A percentile compares a stretch with the other conserved stretches of the same genome.
These are phyloP conservation scores for Fistulifera pelliculosa DNA, from an alignment of 108 stramenopile genomes.

Conservation along the genomic window DNA sequence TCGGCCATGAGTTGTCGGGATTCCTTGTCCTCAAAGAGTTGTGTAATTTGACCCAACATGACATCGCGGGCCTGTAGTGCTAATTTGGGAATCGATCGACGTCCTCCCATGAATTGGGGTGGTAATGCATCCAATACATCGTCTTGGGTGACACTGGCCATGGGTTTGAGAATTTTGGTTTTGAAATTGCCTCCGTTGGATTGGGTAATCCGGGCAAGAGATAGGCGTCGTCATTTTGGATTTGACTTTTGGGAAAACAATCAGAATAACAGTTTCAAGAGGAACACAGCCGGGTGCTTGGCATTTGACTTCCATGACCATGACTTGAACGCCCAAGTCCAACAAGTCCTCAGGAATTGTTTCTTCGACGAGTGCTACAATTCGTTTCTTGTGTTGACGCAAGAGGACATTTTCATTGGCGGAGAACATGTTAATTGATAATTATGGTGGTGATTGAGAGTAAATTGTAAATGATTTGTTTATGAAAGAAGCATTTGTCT, in stretches of 20 bases:
- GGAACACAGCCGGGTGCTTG: conserved; percentile 82
- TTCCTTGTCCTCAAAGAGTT: conserved; percentile 54
- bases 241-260: conserved; percentile 62
- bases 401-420: conserved; percentile 83
- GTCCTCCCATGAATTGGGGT: conserved; percentile 66
- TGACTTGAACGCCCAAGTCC: conserved; percentile 67
- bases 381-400: conserved; percentile 73
- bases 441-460: not conserved
- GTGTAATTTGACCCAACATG: conserved; percentile 73
- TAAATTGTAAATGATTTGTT: too few relatives aligned
- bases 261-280: conserved; percentile 72
- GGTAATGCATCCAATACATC: conserved; percentile 81
- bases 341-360: conserved; percentile 68
- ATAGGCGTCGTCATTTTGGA: not conserved
- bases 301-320: conserved; percentile 87
- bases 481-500: too few relatives aligned
- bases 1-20: conserved; percentile 45
- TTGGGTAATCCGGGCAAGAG: conserved; percentile 4
- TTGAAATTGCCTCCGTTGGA: conserved; percentile 56
- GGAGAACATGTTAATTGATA: conserved; percentile 57
- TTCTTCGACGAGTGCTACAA: conserved; percentile 61
- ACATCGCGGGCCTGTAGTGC: conserved; percentile 67
- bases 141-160: conserved; percentile 68
- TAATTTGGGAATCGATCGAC: conserved; percentile 43
- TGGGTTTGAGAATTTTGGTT: conserved; percentile 78